These are phyloP conservation scores for Collybia sordida DNA, from an alignment of 768 basidiomycete genomes.

Conservation along the genomic window DNA sequence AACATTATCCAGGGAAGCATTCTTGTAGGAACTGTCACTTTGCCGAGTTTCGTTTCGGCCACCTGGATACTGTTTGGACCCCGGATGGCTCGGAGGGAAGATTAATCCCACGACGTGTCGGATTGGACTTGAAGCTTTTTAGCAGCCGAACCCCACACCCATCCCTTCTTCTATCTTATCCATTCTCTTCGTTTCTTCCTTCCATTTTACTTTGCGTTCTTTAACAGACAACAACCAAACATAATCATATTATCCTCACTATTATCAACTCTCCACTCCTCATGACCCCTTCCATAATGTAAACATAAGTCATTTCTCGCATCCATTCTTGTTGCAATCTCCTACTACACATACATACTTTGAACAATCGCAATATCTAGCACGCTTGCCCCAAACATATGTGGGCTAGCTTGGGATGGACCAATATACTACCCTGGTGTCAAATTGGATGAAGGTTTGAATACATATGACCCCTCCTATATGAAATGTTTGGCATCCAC, in stretches of 20 bases:
- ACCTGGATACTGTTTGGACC: not conserved
- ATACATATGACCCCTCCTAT: no score
- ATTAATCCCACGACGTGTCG: not conserved
- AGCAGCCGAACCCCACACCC: not conserved
- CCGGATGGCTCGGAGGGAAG: not conserved
- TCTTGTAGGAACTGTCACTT: constrained; percentile 31
- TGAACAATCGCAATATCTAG: constrained; percentile 9
- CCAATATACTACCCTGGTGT: no score
- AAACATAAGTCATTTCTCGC: constrained; percentile 5
- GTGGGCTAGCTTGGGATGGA: not conserved
- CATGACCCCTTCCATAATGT: not conserved
- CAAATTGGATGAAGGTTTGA: not conserved
- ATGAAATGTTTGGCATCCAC: no score
- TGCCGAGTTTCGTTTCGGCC: not conserved
- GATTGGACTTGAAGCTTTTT: not conserved
- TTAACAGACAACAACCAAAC: not conserved
- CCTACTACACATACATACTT: constrained; percentile 11
- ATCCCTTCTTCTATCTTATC: not conserved
- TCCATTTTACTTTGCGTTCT: no score
- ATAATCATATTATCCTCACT: constrained; percentile 7
- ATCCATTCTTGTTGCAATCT: not conserved
- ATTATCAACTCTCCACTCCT: constrained; percentile 1
- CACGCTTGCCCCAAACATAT: not conserved
- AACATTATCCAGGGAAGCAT: constrained; percentile 54
- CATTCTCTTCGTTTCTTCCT: constrained; percentile 10